Base-by-base conservation (phyloP, 306 rosid species). In the Prunus mira region DNA sequence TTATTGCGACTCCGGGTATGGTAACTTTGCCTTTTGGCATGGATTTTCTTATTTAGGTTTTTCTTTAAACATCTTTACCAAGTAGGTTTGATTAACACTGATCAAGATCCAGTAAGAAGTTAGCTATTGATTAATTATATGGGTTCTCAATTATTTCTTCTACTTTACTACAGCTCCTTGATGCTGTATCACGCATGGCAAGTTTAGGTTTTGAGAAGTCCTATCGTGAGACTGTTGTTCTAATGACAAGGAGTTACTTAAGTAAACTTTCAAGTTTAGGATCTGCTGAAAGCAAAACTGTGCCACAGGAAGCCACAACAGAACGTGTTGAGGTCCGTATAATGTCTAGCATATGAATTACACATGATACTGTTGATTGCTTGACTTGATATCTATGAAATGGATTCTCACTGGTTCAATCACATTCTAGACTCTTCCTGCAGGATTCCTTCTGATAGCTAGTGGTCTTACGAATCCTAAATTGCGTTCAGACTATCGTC, bases 171-270 rank as follows among this genome's bases (percentile, higher is more conserved):
- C 93, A 95, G 99, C 97, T 95, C 80, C 97, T 95, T 82, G 97
- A 92, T 70, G 99, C 99, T 71, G 91, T 92, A 61, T 88, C 97
- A 78, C 96, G 82, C 79, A 95, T 95, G 93, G 99, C 99, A 83
- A 92, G 97, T 86, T 87, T 95, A 75, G 99, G 99, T 75, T 95
- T 95, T 79, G 99, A 95, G 79, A 95, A 95, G 91, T 90, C 99
- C 78, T 95, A 95, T 82, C 97, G 97, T 22, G 99, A 95, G 87
- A 90, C 99, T 22, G 91, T 95, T 75, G 99, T 95, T 86, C 77
- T 95, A 87, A 84, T 95, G 93, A 95, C 97, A 68, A 91, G 99
- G 85, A 92, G 97, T 90, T 95, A 95, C 90, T 77, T 95, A 73
- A 86, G 84, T 82, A 95, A 95, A 84, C 96, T 92, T 74, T 89